Base-by-base conservation (phyloP, 2,329 filamentous ascomycete genomes). In the Chaetothyriales sp. region DNA sequence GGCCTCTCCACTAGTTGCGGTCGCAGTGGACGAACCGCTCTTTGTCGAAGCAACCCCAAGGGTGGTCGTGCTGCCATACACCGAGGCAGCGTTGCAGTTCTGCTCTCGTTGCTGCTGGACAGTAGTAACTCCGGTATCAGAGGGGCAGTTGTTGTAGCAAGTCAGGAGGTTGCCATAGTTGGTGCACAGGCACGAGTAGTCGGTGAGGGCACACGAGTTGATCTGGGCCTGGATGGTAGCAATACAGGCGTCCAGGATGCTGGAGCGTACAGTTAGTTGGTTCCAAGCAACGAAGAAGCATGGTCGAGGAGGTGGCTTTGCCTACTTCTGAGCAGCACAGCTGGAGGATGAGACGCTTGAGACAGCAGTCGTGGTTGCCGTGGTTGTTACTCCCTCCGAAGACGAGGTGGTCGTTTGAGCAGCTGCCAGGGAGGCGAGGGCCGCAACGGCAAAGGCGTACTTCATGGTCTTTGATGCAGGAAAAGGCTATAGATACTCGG, bases 91-190 rank as follows among this genome's bases (percentile, higher is more conserved):
- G 48, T 64, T 62, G 60, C 72, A 75, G 63, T 68, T 70, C 22
- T 66, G 59, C 18, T 63, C 51, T 44, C 60, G 54, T 54, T 65
- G 54, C 59, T 67, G 61, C 58, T 68, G 51, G 29, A 64, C 66
- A 29, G 62, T 61, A 51, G 62, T 61, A 43, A 62, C 60, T 48
- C 64, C 65, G 15, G 68, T 56, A 60, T 75, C 71, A 57, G 69
- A 65, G 49, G 79, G 78, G 69, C 81, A 83, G 70, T 80, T 79
- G 70, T 77, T 76, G 70, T 80, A 82, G 74, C 80, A 83, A 29
- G 72, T 77, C 57, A 77, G 59, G 37, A 78, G 68, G 50, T 76
- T 71, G 40, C 63, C 73, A 64, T 75, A 77, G 59, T 76, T 72
- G 48, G 72, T 67, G 66, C 80, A 83, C 28, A 81, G 69, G 66